phyloP scores from a whole-genome alignment of 2,329 filamentous ascomycete genomes.

The Penicillium sp. region DNA sequence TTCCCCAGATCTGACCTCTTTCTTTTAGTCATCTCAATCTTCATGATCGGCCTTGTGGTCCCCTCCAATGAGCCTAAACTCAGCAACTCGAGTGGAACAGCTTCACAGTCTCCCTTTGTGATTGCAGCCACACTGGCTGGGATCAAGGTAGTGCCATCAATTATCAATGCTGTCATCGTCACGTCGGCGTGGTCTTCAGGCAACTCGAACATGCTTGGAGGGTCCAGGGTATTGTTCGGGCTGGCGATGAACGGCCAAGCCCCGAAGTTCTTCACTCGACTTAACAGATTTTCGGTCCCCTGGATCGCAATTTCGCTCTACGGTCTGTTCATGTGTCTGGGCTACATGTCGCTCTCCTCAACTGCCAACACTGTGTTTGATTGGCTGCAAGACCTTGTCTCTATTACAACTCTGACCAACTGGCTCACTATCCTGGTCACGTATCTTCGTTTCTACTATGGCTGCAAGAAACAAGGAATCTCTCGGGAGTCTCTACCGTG shows the following conservation, averaged over 20 bases:
- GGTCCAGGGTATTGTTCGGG: slow-evolving; percentile 2
- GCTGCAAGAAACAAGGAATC: not conserved
- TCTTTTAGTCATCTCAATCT: not conserved
- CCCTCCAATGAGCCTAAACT: slow-evolving; percentile 5
- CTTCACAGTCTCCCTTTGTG: slow-evolving; percentile 6
- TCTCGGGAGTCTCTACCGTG: not conserved
- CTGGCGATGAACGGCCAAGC: slow-evolving; percentile 5
- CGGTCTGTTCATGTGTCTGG: not conserved
- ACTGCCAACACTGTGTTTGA: slow-evolving; percentile 2
- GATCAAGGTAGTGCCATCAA: slow-evolving; percentile 3
- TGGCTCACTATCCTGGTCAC: not conserved
- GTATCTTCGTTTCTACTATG: slow-evolving; percentile 1
- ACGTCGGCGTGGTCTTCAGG: slow-evolving; percentile 7
- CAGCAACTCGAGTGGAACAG: slow-evolving; percentile 2
- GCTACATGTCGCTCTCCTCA: slow-evolving; percentile 2
- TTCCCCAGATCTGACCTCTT: not conserved
- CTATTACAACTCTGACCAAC: not conserved
- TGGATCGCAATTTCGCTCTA: slow-evolving; percentile 1
- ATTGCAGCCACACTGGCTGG: slow-evolving; percentile 6
- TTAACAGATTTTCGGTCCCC: slow-evolving; percentile 6
- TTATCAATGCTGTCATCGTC: slow-evolving; percentile 10
- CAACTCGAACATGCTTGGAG: slow-evolving; percentile 7
- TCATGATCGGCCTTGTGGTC: not conserved
- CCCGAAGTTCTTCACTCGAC: slow-evolving; percentile 5
- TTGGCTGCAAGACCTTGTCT: slow-evolving; percentile 5